Conservation (phyloP, 2,329 filamentous ascomycete species). For the Thielaviopsis ethacetica region DNA sequence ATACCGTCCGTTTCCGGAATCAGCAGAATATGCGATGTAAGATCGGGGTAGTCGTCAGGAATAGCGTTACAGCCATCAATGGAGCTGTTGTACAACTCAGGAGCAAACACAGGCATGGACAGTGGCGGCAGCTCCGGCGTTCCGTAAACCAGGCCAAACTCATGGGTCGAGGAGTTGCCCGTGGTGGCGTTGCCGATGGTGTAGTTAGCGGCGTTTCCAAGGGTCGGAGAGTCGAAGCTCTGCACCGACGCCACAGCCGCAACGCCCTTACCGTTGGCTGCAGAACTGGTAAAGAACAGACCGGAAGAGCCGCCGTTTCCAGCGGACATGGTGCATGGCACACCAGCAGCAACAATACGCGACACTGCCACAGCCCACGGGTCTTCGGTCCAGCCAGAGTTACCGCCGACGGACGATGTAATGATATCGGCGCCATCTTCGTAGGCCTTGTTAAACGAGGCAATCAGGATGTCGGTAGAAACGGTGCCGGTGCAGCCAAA, state of each 20-base stretch:
- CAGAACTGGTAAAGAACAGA: conserved; percentile 14
- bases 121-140: not conserved
- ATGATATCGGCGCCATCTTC: conserved; percentile 24
- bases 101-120: not conserved
- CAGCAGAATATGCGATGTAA: not conserved
- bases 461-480: conserved; percentile 24
- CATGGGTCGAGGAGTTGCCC: not conserved
- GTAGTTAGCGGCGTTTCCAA: not conserved
- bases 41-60: not conserved
- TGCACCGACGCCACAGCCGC: not conserved
- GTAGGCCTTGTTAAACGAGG: conserved; percentile 26
- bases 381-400: conserved; percentile 17
- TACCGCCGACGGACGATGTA: conserved; percentile 17
- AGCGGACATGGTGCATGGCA: conserved; percentile 16
- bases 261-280: conserved; percentile 14
- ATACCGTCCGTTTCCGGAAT: not conserved
- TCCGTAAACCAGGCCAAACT: not conserved
- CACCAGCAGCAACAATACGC: conserved; percentile 18
- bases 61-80: not conserved
- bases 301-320: conserved; percentile 16
- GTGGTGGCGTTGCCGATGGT: not conserved
- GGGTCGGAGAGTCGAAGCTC: not conserved
- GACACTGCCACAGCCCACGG: conserved; percentile 16
- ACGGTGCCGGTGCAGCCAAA: conserved; percentile 21
- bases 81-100: not conserved